Conservation (phyloP, 345 rosid species). For the Ailanthus altissimus region DNA sequence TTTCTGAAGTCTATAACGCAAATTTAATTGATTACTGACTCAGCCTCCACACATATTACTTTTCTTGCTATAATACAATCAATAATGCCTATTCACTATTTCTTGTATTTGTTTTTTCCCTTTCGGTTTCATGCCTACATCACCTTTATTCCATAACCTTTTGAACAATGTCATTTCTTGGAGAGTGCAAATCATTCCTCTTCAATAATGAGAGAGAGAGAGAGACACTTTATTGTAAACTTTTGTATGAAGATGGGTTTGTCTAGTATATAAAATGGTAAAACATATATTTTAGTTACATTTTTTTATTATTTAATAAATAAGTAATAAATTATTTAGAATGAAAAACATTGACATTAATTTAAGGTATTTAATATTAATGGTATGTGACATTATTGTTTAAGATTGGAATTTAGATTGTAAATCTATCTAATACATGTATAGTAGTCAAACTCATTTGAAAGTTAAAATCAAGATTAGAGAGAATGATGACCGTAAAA, state of each 20-base stretch:
- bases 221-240: no score
- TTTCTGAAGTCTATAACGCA: constrained; percentile 19
- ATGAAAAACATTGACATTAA: no score
- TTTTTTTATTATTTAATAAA: no score
- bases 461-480: no score
- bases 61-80: neutral
- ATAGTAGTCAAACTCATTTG: neutral
- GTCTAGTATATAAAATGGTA: neutral
- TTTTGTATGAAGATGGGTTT: neutral
- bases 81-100: neutral
- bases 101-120: constrained; percentile 7
- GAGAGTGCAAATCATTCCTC: neutral
- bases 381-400: no score
- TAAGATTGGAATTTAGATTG: no score
- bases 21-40: constrained; percentile 38
- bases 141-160: neutral
- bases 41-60: constrained; percentile 38
- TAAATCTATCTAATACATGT: no score
- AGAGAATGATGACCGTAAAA: neutral
- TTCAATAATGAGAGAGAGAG: neutral
- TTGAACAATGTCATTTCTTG: neutral
- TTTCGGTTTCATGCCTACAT: neutral
- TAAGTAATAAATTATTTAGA: no score
- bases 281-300: no score
- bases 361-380: no score